Percentiles rank a stretch among this genome's conserved stretches.
Conservation (phyloP, 257 asterid genomes). For the Rhazya stricta region DNA sequence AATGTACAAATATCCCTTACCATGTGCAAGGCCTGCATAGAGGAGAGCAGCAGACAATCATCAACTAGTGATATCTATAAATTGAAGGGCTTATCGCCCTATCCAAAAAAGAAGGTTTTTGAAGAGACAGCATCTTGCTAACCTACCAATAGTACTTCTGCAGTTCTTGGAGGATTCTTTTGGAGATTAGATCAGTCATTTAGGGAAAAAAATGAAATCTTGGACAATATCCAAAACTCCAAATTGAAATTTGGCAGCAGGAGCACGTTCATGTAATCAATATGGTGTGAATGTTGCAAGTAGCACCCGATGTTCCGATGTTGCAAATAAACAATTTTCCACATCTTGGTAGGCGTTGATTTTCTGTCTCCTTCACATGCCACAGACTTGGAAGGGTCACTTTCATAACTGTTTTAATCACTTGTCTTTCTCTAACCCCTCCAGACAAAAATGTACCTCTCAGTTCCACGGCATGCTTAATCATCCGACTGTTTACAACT, state of each 20-base stretch:
- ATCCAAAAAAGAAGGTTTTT: no score
- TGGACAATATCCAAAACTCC: not conserved
- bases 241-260: not conserved
- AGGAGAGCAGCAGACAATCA: not conserved
- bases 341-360: not conserved
- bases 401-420: conserved; percentile 5
- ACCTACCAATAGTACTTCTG: not conserved
- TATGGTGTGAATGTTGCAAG: not conserved
- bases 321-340: conserved; percentile 1
- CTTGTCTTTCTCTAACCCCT: not conserved
- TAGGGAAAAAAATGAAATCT: not conserved
- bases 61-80: not conserved
- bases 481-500: not conserved
- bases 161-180: not conserved
- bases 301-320: conserved; percentile 3
- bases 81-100: no score
- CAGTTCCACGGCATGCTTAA: not conserved
- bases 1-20: not conserved
- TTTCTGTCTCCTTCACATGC: conserved; percentile 1
- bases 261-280: not conserved
- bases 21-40: not conserved
- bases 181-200: not conserved
- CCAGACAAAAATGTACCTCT: not conserved
- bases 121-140: not conserved
- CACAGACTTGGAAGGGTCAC: not conserved